Base-by-base conservation (phyloP, 2,329 filamentous ascomycete genomes). In the Talaromyces rugulosus region DNA sequence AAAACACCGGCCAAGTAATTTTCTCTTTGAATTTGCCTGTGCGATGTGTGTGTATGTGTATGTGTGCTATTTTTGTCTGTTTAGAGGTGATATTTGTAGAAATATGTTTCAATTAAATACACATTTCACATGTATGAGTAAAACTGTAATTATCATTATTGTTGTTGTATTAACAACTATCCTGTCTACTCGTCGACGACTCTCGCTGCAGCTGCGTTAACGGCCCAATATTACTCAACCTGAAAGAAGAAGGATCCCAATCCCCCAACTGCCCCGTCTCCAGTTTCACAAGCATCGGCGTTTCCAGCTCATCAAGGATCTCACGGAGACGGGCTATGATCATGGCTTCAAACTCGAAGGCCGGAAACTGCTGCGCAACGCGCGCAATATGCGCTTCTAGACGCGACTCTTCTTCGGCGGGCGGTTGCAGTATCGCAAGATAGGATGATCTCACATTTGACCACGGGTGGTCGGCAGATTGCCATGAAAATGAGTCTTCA, bases 201-300 rank as follows among this genome's bases (percentile, higher is more conserved):
- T 4, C n/a, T 8, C 14, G 42, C 42, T 18, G 42, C 16, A 47
- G 6, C n/a, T 18, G 44, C 5, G n/a, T 23, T 9, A 23, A 11
- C n/a, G 9, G 5, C 42, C n/a, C 14, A n/a, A 2, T n/a, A 40
- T 40, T 40, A n/a, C 36, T 40, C 36, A 40, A 7, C 8, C 14
- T 40, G 8, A 40, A 40, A 7, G 36, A 6, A 14, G 16, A 23
- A 27, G 44, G 44, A 47, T 53, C 50, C 50, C 50, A 53, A 23
- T 53, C 50, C 2, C 50, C 18, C 58, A 60, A 81, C 66, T 9
- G 74, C 74, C 0, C 82, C 81, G 74, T 74, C 64, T 85, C 83
- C 4, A 86, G 72, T 64, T 85, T 83, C 1, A 78, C 67, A 1
- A 86, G 74, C 23, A 85, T 72, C 0, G 84, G 84, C 34, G 75